Base-by-base conservation (phyloP, 768 basidiomycete genomes). In the Amanita pseudoporphyria region DNA sequence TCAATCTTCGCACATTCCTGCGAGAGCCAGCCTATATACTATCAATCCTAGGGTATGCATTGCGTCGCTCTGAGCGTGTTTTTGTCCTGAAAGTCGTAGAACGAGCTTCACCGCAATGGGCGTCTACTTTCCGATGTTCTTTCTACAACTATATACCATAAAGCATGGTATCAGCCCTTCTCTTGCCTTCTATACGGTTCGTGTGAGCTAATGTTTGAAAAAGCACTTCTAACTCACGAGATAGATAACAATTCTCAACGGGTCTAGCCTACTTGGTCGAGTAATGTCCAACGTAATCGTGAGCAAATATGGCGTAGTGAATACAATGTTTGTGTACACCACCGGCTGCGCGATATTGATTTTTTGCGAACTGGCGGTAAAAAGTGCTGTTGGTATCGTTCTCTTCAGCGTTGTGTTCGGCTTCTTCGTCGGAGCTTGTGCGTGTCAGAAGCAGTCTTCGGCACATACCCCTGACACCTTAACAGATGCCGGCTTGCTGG, bases 141-240 rank as follows among this genome's bases (percentile, higher is more conserved):
- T 76, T 57, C 55, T 81, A 6, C 81, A 82, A 53, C 59, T 81
- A 10, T 71, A 76, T 50, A 68, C 78, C 1, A 64, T 75, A 24
- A 61, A 67, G 43, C 76, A 76, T 48, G 71, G 72, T 1, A 65
- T 77, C 33, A 59, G 64, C 13, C 58, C 67, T 7, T 63, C 59
- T n/a, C 63, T 82, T 4, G 75, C 80, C 0, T 81, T 82, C 52
- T 80, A 81, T 52, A 71, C 71, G 26, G 80, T 81, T 46, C 21
- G 50, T 22, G 49, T 56, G 31, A 32, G 9, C 31, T 6, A 52
- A 14, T 28, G 21, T 14, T 19, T n/a, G 13, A 9, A 41, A 22
- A 3, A 24, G 6, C 30, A n/a, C 18, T n/a, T 48, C 32, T 51
- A n/a, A 45, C 26, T 13, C 24, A 21, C 6, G 32, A 45, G 35